phyloP scores from a whole-genome alignment of 78 protist species.

The Chrysochromulina parva region DNA sequence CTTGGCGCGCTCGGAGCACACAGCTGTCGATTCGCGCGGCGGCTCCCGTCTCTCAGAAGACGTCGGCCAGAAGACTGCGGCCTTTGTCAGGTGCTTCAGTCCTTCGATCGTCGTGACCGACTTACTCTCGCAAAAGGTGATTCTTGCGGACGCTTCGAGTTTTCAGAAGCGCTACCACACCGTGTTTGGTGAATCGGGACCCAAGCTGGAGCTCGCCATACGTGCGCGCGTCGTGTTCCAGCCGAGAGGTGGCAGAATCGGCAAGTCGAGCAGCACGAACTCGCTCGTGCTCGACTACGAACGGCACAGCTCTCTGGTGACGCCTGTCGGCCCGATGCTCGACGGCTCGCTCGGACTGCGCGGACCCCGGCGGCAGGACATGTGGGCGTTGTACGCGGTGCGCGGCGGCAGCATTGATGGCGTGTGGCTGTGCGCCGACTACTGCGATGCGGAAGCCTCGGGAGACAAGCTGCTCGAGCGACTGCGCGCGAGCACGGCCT shows the following conservation, averaged over 20 bases:
- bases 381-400: conserved; percentile 8
- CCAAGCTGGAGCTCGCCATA: background rate
- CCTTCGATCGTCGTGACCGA: background rate
- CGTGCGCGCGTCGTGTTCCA: background rate
- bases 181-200: background rate
- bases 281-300: background rate
- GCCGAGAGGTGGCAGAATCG: background rate
- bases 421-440: background rate
- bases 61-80: background rate
- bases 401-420: background rate
- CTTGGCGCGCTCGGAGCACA: too few relatives aligned
- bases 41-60: too few relatives aligned
- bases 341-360: background rate
- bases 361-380: background rate
- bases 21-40: too few relatives aligned
- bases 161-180: background rate
- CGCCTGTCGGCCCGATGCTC: conserved; percentile 4
- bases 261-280: background rate
- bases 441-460: background rate
- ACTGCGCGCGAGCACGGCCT: background rate
- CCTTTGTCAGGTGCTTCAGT: background rate
- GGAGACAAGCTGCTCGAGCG: background rate
- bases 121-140: background rate
- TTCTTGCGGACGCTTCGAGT: background rate
- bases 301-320: background rate